Percentiles rank a stretch among this genome's conserved stretches.
Evolutionary conservation across 345 rosid genomes (phyloP).

Genomic region (Ricinus communis): DNA sequence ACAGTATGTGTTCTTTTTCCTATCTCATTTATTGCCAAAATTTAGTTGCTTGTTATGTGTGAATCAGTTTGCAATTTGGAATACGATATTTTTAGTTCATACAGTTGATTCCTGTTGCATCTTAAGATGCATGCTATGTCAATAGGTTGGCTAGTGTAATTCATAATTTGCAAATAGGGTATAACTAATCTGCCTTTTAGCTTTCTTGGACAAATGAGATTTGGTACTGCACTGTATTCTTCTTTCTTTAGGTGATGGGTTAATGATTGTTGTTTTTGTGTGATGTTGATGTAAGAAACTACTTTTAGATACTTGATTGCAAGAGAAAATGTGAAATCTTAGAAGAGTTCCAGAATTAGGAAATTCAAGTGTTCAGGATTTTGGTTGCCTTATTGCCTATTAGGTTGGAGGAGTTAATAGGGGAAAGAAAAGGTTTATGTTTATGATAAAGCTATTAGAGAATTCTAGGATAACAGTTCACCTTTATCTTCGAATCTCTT

Average conservation of each 20-base stretch:
- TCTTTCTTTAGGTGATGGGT: not conserved
- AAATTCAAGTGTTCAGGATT: too few relatives aligned
- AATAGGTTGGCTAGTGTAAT: not conserved
- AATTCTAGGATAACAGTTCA: too few relatives aligned
- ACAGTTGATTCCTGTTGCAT: not conserved
- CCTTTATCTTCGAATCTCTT: too few relatives aligned
- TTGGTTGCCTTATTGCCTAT: too few relatives aligned
- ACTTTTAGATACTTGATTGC: not conserved
- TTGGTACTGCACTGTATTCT: not conserved
- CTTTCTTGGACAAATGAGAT: too few relatives aligned
- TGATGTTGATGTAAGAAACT: not conserved
- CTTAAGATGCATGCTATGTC: too few relatives aligned
- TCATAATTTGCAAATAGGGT: not conserved
- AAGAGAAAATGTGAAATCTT: not conserved
- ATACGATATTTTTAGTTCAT: not conserved
- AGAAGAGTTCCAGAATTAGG: too few relatives aligned
- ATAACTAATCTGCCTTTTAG: too few relatives aligned
- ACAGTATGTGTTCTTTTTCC: constrained; percentile 50
- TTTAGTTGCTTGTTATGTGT: not conserved
- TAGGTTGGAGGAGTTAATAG: too few relatives aligned
- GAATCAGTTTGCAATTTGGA: not conserved
- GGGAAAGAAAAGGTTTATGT: too few relatives aligned
- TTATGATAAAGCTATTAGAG: too few relatives aligned
- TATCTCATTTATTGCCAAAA: too few relatives aligned
- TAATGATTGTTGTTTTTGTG: not conserved